These are phyloP conservation scores for Ligustrum vulgare DNA, from an alignment of 257 asterid genomes.

Conservation along the genomic window DNA sequence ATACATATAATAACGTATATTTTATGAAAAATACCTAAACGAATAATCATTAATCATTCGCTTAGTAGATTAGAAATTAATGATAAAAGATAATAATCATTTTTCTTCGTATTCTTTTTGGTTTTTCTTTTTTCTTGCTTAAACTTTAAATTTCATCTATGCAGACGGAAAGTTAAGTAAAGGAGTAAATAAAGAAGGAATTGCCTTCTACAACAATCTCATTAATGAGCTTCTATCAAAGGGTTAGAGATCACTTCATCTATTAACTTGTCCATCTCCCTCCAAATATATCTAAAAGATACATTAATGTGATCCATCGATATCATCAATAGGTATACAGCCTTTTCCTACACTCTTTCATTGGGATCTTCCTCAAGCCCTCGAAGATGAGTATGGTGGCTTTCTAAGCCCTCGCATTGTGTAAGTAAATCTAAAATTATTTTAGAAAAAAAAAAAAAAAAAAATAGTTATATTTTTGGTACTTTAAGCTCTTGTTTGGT, in stretches of 20 bases:
- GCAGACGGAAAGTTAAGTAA: conserved; percentile 57
- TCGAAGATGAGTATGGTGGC: conserved; percentile 69
- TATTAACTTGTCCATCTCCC: not conserved
- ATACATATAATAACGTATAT: too few species aligned
- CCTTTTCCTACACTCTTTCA: conserved; percentile 67
- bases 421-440: conserved; percentile 35
- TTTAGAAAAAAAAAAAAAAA: too few species aligned
- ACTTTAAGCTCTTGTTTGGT: too few species aligned
- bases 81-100: too few species aligned
- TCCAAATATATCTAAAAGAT: not conserved
- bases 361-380: conserved; percentile 78
- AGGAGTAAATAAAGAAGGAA: conserved; percentile 62
- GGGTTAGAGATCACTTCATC: conserved; percentile 30
- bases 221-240: conserved; percentile 53
- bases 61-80: too few species aligned
- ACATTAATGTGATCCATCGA: not conserved
- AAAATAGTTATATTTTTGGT: too few species aligned
- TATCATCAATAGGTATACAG: conserved; percentile 38
- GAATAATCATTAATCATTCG: too few species aligned
- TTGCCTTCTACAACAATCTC: conserved; percentile 59
- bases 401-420: conserved; percentile 48
- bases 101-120: not conserved
- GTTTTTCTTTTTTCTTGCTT: too few species aligned
- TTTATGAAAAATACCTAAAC: too few species aligned
- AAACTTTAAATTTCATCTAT: not conserved